Percentiles rank a stretch among this genome's conserved stretches.
phyloP scores from a whole-genome alignment of 345 rosid species.

The Murraya paniculata region DNA sequence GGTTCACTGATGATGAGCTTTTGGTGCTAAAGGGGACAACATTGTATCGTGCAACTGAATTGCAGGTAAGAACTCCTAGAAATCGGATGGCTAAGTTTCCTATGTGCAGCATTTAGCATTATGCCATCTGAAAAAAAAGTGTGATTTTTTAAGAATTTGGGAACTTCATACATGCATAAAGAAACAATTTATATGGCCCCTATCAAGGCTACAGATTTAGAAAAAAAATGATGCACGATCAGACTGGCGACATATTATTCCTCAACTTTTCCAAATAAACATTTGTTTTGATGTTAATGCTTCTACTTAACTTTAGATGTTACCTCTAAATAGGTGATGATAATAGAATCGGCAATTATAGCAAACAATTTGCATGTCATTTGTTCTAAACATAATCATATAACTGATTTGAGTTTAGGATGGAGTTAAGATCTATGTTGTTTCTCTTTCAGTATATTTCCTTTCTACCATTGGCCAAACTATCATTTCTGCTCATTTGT shows the following conservation, averaged over 20 bases:
- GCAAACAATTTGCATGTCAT: background rate
- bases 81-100: background rate
- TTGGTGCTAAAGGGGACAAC: slow-evolving; percentile 74
- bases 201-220: background rate
- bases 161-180: background rate
- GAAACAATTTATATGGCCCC: background rate
- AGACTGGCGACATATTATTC: background rate
- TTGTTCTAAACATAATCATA: background rate
- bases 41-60: slow-evolving; percentile 64
- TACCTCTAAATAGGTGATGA: background rate
- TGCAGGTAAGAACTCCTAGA: slow-evolving; percentile 53
- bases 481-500: background rate
- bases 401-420: background rate
- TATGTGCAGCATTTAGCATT: background rate
- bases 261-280: background rate
- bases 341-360: background rate
- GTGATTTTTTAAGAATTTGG: background rate
- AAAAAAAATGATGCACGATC: background rate
- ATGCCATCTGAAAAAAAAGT: background rate
- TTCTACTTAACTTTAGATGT: background rate
- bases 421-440: background rate
- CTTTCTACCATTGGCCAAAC: background rate
- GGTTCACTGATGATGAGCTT: slow-evolving; percentile 83
- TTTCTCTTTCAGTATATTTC: background rate
- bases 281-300: background rate